Conservation (phyloP, 2,329 filamentous ascomycete species). For the Sporothrix pseudoabietina region DNA sequence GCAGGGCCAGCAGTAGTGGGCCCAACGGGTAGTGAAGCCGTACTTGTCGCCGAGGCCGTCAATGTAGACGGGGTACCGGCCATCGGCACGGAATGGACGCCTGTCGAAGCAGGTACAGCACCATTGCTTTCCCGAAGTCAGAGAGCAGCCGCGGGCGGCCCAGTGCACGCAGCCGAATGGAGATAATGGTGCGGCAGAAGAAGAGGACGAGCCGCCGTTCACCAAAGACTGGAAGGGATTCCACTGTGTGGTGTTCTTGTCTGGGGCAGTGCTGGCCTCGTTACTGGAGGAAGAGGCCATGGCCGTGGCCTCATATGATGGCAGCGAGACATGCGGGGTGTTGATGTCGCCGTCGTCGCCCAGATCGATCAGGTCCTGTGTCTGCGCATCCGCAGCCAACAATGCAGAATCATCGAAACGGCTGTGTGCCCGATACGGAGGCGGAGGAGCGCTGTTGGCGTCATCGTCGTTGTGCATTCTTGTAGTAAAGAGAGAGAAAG, state of each 20-base stretch:
- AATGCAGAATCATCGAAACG: neutral
- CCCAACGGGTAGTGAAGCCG: slow-evolving; percentile 22
- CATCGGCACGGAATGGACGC: slow-evolving; percentile 4
- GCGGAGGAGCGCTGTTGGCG: slow-evolving; percentile 2
- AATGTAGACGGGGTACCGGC: slow-evolving; percentile 26
- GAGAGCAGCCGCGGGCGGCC: slow-evolving; percentile 18
- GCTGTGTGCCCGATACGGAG: slow-evolving; percentile 6
- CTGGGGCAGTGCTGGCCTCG: neutral
- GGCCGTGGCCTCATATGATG: slow-evolving; percentile 20
- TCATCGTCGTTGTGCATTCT: neutral
- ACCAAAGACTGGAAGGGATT: neutral
- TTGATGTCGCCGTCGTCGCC: neutral
- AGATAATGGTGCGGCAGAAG: neutral
- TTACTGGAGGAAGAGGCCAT: neutral
- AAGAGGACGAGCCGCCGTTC: neutral
- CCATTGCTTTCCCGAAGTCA: slow-evolving; percentile 20
- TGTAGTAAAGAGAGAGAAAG: neutral
- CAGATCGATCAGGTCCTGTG: neutral
- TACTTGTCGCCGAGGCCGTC: slow-evolving; percentile 12
- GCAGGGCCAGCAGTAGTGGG: slow-evolving; percentile 29
- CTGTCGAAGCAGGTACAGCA: slow-evolving; percentile 30
- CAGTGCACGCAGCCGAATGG: slow-evolving; percentile 24
- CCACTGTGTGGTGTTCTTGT: neutral
- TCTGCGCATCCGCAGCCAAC: neutral
- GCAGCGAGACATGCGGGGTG: neutral